Conservation (phyloP, 306 rosid genomes). For the Biancaea sappan region DNA sequence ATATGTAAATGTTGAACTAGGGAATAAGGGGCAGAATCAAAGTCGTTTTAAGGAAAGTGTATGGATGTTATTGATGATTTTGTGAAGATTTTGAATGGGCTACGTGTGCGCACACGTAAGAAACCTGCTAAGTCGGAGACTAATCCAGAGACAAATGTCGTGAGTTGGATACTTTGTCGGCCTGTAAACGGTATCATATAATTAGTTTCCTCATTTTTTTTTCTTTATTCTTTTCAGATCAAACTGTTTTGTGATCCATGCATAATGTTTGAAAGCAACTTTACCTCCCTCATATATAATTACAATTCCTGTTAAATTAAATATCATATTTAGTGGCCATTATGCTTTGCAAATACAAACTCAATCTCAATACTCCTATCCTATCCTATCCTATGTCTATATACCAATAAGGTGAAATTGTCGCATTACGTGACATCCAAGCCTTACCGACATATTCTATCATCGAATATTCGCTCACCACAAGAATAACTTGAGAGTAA, state of each 20-base stretch:
- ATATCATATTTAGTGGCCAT: conserved; percentile 4
- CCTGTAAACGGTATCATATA: conserved; percentile 24
- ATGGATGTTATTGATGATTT: conserved; percentile 32
- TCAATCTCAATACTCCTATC: conserved; percentile 5
- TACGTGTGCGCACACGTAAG: conserved; percentile 56
- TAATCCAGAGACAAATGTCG: conserved; percentile 54
- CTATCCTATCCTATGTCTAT: not conserved
- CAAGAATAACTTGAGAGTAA: not conserved
- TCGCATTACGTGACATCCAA: conserved; percentile 35
- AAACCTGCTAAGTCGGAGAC: conserved; percentile 30
- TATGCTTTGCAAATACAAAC: conserved; percentile 1
- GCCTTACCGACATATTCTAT: conserved; percentile 27
- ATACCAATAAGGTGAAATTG: conserved; percentile 13
- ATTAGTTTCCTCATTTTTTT: conserved; percentile 16
- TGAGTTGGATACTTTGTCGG: conserved; percentile 57
- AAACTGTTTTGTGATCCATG: conserved; percentile 8
- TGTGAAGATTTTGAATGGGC: conserved; percentile 29
- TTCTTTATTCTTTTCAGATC: not conserved
- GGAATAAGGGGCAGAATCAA: conserved; percentile 17
- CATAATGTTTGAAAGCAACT: conserved; percentile 27
- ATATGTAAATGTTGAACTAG: not conserved
- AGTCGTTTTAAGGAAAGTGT: conserved; percentile 33
- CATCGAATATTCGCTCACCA: conserved; percentile 26
- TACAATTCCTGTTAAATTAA: not conserved
- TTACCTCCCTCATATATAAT: not conserved